Evolutionary conservation across 805 yeast species (phyloP).

Genomic region (Starmerella vitae): DNA sequence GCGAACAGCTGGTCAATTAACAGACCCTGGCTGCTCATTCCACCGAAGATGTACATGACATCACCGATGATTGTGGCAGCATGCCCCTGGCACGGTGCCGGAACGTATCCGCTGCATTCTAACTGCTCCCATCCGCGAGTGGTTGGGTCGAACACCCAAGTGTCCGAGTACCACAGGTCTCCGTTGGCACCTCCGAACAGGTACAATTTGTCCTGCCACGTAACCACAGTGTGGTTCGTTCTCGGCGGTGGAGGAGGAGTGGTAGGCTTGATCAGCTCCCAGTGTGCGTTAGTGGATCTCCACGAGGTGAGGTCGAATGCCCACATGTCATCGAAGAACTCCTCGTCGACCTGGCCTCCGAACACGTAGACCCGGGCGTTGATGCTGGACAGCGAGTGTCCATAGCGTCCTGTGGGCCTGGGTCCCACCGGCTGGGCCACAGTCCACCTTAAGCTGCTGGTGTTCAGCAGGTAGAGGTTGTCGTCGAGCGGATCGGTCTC

Average conservation of each 20-base stretch:
- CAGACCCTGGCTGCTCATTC: constrained; percentile 61
- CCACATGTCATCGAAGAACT: constrained; percentile 68
- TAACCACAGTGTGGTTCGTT: constrained; percentile 79
- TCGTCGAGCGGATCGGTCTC: constrained; percentile 72
- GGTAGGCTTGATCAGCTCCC: constrained; percentile 59
- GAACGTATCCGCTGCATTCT: constrained; percentile 56
- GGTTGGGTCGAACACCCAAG: constrained; percentile 68
- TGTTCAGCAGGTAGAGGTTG: constrained; percentile 74
- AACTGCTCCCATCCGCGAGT: constrained; percentile 57
- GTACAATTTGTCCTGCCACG: constrained; percentile 64
- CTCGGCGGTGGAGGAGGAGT: constrained; percentile 42
- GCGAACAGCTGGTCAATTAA: constrained; percentile 55
- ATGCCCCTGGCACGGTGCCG: constrained; percentile 86
- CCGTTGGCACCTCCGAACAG: constrained; percentile 88
- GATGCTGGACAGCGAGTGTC: constrained; percentile 74
- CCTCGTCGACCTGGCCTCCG: constrained; percentile 89
- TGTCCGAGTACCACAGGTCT: constrained; percentile 52
- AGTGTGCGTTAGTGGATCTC: constrained; percentile 66
- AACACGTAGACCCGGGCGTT: constrained; percentile 58
- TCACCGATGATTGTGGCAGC: constrained; percentile 69
- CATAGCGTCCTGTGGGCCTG: constrained; percentile 86
- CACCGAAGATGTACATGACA: constrained; percentile 76
- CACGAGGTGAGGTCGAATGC: constrained; percentile 78
- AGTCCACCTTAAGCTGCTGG: constrained; percentile 65
- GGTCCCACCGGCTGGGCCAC: constrained; percentile 59